These are phyloP conservation scores for Colletotrichum aenigma DNA, from an alignment of 2,329 filamentous ascomycete species.

Conservation along the genomic window DNA sequence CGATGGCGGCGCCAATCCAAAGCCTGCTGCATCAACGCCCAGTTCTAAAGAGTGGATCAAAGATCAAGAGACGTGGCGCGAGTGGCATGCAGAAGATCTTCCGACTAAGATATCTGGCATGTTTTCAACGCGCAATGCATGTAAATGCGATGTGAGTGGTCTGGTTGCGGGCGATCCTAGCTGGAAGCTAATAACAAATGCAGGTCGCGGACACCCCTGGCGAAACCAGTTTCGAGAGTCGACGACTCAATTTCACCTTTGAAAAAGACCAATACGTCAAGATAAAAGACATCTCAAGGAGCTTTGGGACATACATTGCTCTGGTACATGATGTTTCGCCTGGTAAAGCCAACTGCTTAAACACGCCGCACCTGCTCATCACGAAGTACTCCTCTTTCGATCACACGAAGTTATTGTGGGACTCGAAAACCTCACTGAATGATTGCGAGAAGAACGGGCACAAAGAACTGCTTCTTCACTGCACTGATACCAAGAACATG, in stretches of 20 bases:
- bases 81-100: not conserved
- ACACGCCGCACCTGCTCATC: not conserved
- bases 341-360: not conserved
- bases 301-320: not conserved
- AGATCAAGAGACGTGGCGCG: not conserved
- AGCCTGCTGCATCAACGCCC: fast-evolving
- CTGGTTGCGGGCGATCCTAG: fast-evolving
- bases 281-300: not conserved
- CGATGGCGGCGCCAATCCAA: not conserved
- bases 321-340: not conserved
- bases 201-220: not conserved
- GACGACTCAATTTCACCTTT: not conserved
- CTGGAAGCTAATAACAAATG: not conserved
- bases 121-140: not conserved
- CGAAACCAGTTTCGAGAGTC: not conserved
- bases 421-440: fast-evolving
- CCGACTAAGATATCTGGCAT: not conserved
- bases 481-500: not conserved
- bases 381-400: not conserved
- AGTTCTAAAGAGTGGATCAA: not conserved
- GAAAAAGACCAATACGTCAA: not conserved
- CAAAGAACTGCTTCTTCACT: not conserved
- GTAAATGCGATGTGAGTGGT: not conserved
- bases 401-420: not conserved
- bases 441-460: not conserved